Evolutionary conservation across 1,284 basidiomycete genomes (phyloP), one percentile per base, ranked within the genome.

Genomic region (Caloboletus firmus): DNA sequence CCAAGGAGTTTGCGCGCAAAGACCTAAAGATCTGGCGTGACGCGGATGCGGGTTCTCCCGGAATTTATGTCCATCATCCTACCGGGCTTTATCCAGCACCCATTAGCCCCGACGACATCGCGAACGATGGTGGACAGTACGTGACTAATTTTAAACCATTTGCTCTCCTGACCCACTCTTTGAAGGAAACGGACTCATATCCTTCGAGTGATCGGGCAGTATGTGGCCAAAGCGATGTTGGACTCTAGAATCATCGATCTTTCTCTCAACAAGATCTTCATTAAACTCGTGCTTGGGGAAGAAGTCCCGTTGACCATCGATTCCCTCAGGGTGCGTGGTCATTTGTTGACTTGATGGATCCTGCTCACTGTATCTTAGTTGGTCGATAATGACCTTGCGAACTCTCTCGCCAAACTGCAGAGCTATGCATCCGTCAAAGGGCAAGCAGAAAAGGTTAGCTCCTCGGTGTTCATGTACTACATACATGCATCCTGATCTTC

Each of bases 191-290:
- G 86, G 32, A 85, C 89, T 5, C 86, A 92, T 63, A 83, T 95
- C 51, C 90, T 96, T 74, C 84, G 87, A 51, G 89, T 96, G 20
- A 86, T 99, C 40, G 97, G 97, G 6, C 91, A 97, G 69, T 98
- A 99, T 70, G 87, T 98, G n/a, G 97, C 95, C 34, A 97, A 98
- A 75, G 94, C 95, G 2, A 86, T 99, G 79, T 79, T 99, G 45
- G 97, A 99, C 73, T 97, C 95, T 24, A 84, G 97, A 40, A 98
- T 99, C 69, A 95, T 99, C 71, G 97, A 99, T 72, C 79, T 98
- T 63, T 88, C 92, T 45, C 87, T 99, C 71, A 97, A 94, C 76
- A 91, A 91, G 67, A 76, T 95, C 22, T 98, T 98, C 79, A 78
- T 98, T 62, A 93, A 91, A 67, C 81, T 92, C 39, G 81, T 95